Conservation (phyloP, 2,329 filamentous ascomycete species). For the Aspergillus proliferans region DNA sequence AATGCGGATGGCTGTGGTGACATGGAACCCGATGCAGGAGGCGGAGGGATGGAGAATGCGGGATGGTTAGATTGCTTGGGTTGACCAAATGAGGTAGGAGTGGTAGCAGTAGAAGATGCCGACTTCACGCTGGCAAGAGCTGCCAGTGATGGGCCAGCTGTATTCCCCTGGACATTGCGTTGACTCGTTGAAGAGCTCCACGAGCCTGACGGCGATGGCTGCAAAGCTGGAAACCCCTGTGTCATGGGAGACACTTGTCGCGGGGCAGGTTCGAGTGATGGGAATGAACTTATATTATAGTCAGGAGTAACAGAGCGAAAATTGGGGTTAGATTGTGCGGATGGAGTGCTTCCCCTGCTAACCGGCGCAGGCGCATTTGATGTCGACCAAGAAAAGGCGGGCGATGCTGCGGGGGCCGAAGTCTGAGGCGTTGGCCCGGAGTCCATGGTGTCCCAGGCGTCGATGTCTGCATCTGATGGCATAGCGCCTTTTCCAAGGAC, state of each 20-base stretch:
- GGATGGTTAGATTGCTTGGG: conserved; percentile 24
- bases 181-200: conserved; percentile 12
- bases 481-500: conserved; percentile 64
- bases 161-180: conserved; percentile 10
- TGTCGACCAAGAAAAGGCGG: conserved; percentile 41
- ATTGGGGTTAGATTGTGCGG: conserved; percentile 17
- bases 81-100: conserved; percentile 14
- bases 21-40: conserved; percentile 20
- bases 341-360: conserved; percentile 13
- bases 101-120: conserved; percentile 7
- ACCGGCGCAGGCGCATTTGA: conserved; percentile 19
- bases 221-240: conserved; percentile 21
- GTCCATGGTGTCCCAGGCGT: conserved; percentile 28
- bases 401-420: conserved; percentile 17
- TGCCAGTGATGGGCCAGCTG: conserved; percentile 15
- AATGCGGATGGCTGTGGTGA: conserved; percentile 9
- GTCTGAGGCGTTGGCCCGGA: conserved; percentile 18
- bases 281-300: conserved; percentile 42
- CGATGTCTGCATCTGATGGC: conserved; percentile 26
- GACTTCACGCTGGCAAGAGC: conserved; percentile 21
- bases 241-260: conserved; percentile 25
- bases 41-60: conserved; percentile 38
- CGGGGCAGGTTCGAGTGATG: conserved; percentile 39
- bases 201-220: conserved; percentile 23
- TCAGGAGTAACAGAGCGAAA: conserved; percentile 49